A percentile compares a stretch with the other conserved stretches of the same genome.
Evolutionary conservation across 2,329 filamentous ascomycete species (phyloP).

Genomic region (Cryphonectria carpinicola): DNA sequence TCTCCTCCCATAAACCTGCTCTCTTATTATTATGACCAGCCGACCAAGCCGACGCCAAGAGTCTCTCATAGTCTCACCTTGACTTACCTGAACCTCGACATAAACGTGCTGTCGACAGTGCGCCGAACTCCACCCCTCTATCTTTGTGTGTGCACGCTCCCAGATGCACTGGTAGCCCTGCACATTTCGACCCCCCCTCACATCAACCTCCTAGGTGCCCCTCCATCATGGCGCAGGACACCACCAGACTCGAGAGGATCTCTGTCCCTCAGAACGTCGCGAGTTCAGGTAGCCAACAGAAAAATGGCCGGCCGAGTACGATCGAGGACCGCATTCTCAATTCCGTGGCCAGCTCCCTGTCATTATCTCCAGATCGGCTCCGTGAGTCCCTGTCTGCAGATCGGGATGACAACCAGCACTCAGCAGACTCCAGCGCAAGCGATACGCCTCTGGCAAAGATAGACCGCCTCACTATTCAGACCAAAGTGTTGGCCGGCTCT

Average conservation of each 20-base stretch:
- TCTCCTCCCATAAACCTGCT: slow-evolving; percentile 1
- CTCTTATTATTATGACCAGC: slow-evolving; percentile 21
- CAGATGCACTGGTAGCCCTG: slow-evolving; percentile 1
- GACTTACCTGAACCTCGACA: slow-evolving; percentile 3
- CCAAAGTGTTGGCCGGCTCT: slow-evolving; percentile 26
- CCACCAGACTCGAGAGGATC: slow-evolving; percentile 21
- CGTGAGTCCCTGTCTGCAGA: slow-evolving; percentile 21
- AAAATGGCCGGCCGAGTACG: slow-evolving; percentile 19
- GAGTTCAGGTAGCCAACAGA: slow-evolving; percentile 7
- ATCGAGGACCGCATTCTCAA: slow-evolving; percentile 26
- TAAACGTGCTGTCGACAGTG: background rate
- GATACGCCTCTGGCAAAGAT: slow-evolving; percentile 11
- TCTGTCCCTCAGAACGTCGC: slow-evolving; percentile 25
- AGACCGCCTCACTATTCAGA: slow-evolving; percentile 27
- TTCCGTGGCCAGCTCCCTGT: slow-evolving; percentile 27
- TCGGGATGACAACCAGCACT: slow-evolving; percentile 13
- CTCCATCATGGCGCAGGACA: slow-evolving; percentile 25
- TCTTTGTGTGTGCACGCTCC: background rate
- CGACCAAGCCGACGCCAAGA: slow-evolving; percentile 16
- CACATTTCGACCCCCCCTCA: background rate
- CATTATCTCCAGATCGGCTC: slow-evolving; percentile 23
- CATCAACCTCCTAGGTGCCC: background rate
- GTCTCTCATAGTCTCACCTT: slow-evolving; percentile 6
- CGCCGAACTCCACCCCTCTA: background rate
- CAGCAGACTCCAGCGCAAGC: slow-evolving; percentile 4